Evolutionary conservation across 768 basidiomycete species (phyloP).

Genomic region (Suillus decipiens): DNA sequence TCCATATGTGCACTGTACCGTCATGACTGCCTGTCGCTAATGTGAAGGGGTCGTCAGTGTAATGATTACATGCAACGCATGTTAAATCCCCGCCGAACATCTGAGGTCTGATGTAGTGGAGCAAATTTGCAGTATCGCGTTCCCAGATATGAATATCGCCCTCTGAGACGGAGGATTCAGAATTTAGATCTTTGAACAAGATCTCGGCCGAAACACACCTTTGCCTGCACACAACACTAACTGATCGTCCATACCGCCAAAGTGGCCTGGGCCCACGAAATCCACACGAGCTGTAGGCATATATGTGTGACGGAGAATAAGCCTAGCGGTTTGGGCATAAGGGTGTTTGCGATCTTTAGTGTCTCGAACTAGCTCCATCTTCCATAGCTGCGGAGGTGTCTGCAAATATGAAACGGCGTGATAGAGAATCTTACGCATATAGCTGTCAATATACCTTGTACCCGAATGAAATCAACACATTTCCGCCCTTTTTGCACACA

Average conservation of each 20-base stretch:
- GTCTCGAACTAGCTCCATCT: conserved; percentile 64
- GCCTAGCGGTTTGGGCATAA: conserved; percentile 30
- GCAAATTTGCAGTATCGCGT: conserved; percentile 69
- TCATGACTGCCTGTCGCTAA: conserved; percentile 80
- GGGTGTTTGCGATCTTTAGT: conserved; percentile 36
- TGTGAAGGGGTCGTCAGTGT: conserved; percentile 47
- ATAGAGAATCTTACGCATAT: conserved; percentile 6
- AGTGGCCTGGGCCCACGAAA: conserved; percentile 81
- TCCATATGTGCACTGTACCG: conserved; percentile 76
- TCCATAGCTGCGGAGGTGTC: conserved; percentile 82
- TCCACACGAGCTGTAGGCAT: conserved; percentile 67
- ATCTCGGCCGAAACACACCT: conserved; percentile 39
- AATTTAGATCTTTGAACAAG: neutral
- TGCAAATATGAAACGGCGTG: conserved; percentile 24
- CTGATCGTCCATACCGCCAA: conserved; percentile 79
- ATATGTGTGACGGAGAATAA: conserved; percentile 64
- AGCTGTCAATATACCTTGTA: conserved; percentile 31
- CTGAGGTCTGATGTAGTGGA: conserved; percentile 71
- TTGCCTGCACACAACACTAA: conserved; percentile 78
- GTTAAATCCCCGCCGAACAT: conserved; percentile 69
- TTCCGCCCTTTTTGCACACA: conserved; percentile 44
- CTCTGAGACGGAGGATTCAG: conserved; percentile 38
- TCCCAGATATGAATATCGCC: conserved; percentile 92
- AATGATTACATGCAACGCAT: conserved; percentile 79
- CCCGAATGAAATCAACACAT: conserved; percentile 50